phyloP scores from a whole-genome alignment of 2,329 filamentous ascomycete species.

The Pyrenochaeta sp. region DNA sequence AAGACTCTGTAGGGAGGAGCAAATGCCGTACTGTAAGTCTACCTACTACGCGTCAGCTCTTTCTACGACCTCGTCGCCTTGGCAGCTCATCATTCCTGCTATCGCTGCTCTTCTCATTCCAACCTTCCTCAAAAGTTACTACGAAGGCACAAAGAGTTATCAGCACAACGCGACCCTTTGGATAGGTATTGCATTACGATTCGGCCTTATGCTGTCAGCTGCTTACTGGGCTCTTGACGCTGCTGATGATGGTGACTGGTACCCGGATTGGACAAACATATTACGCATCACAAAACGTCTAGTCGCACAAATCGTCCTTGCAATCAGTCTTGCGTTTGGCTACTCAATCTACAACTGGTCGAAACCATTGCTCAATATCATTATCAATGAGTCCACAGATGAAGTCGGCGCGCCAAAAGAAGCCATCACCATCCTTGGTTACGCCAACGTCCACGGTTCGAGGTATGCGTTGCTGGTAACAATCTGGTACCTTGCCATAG shows the following conservation, averaged over 20 bases:
- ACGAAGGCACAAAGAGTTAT: conserved; percentile 82
- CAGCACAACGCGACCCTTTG: conserved; percentile 85
- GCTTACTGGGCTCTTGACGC: conserved; percentile 90
- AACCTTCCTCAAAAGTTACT: conserved; percentile 79
- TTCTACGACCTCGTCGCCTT: conserved; percentile 90
- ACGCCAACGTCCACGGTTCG: conserved; percentile 90
- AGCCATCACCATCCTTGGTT: conserved; percentile 82
- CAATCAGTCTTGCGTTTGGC: conserved; percentile 81
- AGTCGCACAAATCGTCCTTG: conserved; percentile 81
- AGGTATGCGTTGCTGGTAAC: conserved; percentile 86
- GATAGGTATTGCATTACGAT: conserved; percentile 81
- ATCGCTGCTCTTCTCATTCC: conserved; percentile 76
- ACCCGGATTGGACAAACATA: conserved; percentile 59
- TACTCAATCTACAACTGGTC: conserved; percentile 86
- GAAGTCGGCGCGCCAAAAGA: conserved; percentile 43
- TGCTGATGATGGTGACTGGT: conserved; percentile 86
- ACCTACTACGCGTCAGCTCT: conserved; percentile 94
- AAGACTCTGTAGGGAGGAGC: conserved; percentile 93
- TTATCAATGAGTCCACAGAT: conserved; percentile 47
- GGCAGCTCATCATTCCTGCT: conserved; percentile 86
- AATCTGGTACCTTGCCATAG: conserved; percentile 78
- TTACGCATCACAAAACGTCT: conserved; percentile 80
- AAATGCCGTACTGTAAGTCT: conserved; percentile 95
- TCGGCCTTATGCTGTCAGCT: conserved; percentile 77
- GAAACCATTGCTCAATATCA: conserved; percentile 81